Base-by-base conservation (phyloP, 2,329 filamentous ascomycete genomes). In the Fusarium virguliforme region DNA sequence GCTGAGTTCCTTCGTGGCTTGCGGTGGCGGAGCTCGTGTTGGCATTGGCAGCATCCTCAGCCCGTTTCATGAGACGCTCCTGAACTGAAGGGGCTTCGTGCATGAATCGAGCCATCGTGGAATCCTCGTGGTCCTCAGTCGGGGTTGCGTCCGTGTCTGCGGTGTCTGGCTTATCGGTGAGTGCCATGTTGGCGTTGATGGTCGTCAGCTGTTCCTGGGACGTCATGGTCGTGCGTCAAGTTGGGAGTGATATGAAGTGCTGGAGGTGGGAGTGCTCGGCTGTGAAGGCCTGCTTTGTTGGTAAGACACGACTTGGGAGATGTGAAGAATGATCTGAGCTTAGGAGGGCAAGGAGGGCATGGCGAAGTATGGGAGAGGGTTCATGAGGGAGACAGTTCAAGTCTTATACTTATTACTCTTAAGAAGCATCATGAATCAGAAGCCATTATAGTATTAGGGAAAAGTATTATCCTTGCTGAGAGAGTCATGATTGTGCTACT, bases 21-120 rank as follows among this genome's bases (percentile, higher is more conserved):
- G 43, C 26, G 4, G 43, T n/a, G 43, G 26, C 13, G 12, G 18
- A 18, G 18, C 18, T 18, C 18, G 18, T 18, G 18, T 18, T 18
- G 18, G 26, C 15, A 8, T 15, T 15, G 26, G 43, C 40, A 4
- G 13, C 22, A 12, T 18, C 43, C n/a, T 28, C 46, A 12, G 46
- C 48, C 4, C 30, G 15, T 30, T 60, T 59, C 13, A 63, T 32
- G 8, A 62, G 22, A 13, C 61, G 61, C 18, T 61, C 61, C 32
- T 53, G 43, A 22, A 64, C 37, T 12, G 64, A 64, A 4, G 56
- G 58, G 13, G 55, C 61, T n/a, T 51, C 61, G 30, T 67, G 64
- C 18, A 64, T 57, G 61, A 43, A 64, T 13, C 26, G 15, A 24
- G 9, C 15, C n/a, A 67, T 55, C 55, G 60, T 67, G 4, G 22